Evolutionary conservation across 306 rosid genomes (phyloP).

Genomic region (Pyrus pyrifolia): DNA sequence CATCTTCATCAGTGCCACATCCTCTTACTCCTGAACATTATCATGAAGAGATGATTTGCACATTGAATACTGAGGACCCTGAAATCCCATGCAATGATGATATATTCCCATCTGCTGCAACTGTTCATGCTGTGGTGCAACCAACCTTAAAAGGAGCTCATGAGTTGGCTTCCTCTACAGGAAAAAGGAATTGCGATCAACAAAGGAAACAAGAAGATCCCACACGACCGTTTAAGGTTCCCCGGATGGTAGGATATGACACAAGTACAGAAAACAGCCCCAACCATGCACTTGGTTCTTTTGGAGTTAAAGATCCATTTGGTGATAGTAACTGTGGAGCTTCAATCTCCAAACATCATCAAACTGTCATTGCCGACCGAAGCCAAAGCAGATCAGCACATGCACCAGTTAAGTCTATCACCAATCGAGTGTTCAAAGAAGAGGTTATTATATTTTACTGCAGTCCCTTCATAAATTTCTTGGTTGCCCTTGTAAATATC

Average conservation of each 20-base stretch:
- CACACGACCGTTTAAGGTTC: constrained; percentile 16
- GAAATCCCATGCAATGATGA: constrained; percentile 53
- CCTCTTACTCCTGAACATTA: constrained; percentile 16
- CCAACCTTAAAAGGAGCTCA: constrained; percentile 23
- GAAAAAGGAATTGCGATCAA: constrained; percentile 20
- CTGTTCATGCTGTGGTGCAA: constrained; percentile 8
- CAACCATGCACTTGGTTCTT: constrained; percentile 23
- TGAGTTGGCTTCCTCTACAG: constrained; percentile 15
- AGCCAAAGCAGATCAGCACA: constrained; percentile 31
- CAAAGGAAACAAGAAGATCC: constrained; percentile 32
- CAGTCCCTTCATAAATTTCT: constrained; percentile 1
- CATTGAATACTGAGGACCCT: constrained; percentile 55
- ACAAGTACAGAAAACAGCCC: constrained; percentile 18
- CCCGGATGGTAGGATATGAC: constrained; percentile 21
- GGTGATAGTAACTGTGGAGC: constrained; percentile 25
- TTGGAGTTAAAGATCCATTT: constrained; percentile 29
- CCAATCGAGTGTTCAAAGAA: constrained; percentile 30
- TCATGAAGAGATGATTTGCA: constrained; percentile 31
- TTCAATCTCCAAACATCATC: constrained; percentile 38
- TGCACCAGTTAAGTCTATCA: constrained; percentile 29
- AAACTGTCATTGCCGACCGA: constrained; percentile 14
- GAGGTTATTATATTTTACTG: constrained; percentile 41
- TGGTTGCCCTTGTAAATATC: constrained; percentile 6
- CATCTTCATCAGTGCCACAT: constrained; percentile 15
- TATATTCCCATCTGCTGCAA: neutral